Percentiles rank a stretch among this genome's conserved stretches.
phyloP scores from a whole-genome alignment of 768 basidiomycete species.

The Ramaria sp. region DNA sequence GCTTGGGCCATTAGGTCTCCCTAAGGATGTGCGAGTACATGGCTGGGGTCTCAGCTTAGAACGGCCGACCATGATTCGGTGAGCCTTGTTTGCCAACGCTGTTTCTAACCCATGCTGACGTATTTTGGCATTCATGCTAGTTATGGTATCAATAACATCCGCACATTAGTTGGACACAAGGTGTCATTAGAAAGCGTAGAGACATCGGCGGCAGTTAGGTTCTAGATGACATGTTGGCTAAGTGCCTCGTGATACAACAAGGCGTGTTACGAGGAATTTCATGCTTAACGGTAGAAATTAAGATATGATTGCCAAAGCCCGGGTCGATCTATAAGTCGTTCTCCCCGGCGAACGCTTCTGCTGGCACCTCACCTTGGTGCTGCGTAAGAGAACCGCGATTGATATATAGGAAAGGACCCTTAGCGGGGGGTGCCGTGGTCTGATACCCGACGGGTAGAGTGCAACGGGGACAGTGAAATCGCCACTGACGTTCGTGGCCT shows the following conservation, averaged over 20 bases:
- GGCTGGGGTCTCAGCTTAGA: constrained; percentile 96
- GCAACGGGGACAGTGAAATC: constrained; percentile 61
- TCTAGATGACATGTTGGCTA: constrained; percentile 34
- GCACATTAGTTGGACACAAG: constrained; percentile 96
- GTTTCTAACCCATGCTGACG: background rate
- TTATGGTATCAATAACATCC: constrained; percentile 95
- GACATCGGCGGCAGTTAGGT: constrained; percentile 82
- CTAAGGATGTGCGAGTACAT: constrained; percentile 90
- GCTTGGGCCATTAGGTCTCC: constrained; percentile 98
- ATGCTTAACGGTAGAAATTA: background rate
- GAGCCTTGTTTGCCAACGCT: constrained; percentile 17
- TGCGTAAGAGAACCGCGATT: constrained; percentile 77
- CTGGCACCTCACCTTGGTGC: constrained; percentile 76
- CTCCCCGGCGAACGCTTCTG: constrained; percentile 62
- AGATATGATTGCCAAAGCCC: background rate
- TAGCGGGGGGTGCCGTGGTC: constrained; percentile 61
- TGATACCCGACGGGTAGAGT: constrained; percentile 69
- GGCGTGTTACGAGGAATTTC: background rate
- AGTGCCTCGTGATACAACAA: background rate
- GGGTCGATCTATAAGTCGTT: constrained; percentile 3
- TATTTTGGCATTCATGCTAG: constrained; percentile 27
- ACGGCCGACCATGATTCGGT: constrained; percentile 98
- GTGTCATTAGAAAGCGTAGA: constrained; percentile 84
- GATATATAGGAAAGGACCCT: constrained; percentile 74
- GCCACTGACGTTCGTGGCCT: constrained; percentile 68